Conservation (phyloP, 1,284 basidiomycete genomes). For the Austropuccinia psidii region DNA sequence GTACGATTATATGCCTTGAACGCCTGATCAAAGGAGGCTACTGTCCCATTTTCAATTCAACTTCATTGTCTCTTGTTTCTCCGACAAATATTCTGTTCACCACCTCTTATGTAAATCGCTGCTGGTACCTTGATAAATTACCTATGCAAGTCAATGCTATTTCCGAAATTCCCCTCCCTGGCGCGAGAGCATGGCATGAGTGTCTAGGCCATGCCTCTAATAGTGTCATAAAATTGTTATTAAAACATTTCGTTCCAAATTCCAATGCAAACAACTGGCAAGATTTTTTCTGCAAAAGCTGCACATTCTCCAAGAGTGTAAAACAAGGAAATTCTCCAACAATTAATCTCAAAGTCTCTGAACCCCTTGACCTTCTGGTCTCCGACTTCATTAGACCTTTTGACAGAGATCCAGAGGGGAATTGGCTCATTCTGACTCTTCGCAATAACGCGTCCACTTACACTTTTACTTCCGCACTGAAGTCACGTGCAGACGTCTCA, state of each 20-base stretch:
- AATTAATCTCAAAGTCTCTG: background rate
- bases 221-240: background rate
- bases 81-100: background rate
- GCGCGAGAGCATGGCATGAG: background rate
- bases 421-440: too few relatives aligned
- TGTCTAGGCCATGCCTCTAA: background rate
- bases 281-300: background rate
- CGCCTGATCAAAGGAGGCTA: background rate
- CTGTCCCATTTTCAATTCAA: background rate
- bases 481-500: too few relatives aligned
- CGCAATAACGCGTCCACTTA: background rate
- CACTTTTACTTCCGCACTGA: background rate
- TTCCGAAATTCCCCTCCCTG: too few relatives aligned
- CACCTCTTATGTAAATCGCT: too few relatives aligned
- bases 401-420: too few relatives aligned
- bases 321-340: background rate
- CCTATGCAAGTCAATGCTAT: background rate
- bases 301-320: background rate
- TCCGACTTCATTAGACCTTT: too few relatives aligned
- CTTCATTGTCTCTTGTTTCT: background rate
- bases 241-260: background rate
- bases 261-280: background rate
- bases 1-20: background rate
- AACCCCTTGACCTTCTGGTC: too few relatives aligned
- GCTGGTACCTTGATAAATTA: background rate